These are phyloP conservation scores for Arthrobotrys musiformis DNA, from an alignment of 2,329 filamentous ascomycete species.

Conservation along the genomic window DNA sequence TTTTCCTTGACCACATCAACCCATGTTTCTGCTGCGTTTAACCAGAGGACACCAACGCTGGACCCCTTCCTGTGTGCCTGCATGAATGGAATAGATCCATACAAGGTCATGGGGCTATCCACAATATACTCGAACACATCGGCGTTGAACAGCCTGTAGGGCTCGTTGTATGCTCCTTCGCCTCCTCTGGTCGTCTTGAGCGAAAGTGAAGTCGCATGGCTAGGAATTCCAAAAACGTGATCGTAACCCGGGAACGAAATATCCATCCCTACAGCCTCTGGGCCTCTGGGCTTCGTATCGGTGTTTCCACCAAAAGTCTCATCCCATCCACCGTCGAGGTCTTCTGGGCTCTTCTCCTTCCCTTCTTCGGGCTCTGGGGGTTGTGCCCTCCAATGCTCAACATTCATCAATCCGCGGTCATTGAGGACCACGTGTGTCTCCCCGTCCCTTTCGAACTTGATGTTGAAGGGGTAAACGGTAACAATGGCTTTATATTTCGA, in stretches of 20 bases:
- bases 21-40: constrained; percentile 97
- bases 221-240: constrained; percentile 92
- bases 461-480: constrained; percentile 80
- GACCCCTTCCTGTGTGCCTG: constrained; percentile 94
- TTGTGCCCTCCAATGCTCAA: constrained; percentile 91
- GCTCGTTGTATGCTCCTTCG: constrained; percentile 83
- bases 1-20: constrained; percentile 89
- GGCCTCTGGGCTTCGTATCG: constrained; percentile 88
- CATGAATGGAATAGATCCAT: constrained; percentile 97
- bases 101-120: constrained; percentile 97
- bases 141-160: constrained; percentile 93
- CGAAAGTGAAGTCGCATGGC: constrained; percentile 88
- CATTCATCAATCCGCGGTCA: constrained; percentile 85
- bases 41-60: constrained; percentile 95
- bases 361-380: constrained; percentile 68
- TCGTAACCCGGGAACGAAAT: constrained; percentile 92
- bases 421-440: constrained; percentile 87
- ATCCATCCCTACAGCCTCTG: constrained; percentile 89
- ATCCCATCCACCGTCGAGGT: constrained; percentile 87
- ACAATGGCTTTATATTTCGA: constrained; percentile 86
- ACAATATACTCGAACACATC: constrained; percentile 98
- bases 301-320: constrained; percentile 95
- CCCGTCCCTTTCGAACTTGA: constrained; percentile 88
- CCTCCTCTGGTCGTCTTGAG: constrained; percentile 91
- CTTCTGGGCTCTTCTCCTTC: constrained; percentile 63